These are phyloP conservation scores for Elaeis guineensis DNA, from an alignment of 176 grass and related monocot genomes.

Conservation along the genomic window DNA sequence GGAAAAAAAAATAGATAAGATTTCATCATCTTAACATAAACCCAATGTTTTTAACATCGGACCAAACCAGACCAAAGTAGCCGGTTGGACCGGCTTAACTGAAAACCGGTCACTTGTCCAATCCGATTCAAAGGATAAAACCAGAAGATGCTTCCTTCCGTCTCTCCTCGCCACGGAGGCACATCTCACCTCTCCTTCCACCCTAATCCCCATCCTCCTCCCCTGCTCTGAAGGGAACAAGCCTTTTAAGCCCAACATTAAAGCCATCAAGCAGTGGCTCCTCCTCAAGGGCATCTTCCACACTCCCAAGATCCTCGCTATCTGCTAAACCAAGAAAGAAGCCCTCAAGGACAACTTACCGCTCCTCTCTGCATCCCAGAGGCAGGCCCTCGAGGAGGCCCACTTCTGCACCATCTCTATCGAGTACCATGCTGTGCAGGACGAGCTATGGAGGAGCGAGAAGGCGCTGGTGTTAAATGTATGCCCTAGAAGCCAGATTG, in stretches of 20 bases:
- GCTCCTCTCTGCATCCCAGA: conserved; percentile 10
- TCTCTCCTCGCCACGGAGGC: neutral
- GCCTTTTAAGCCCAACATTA: conserved; percentile 24
- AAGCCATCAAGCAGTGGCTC: conserved; percentile 54
- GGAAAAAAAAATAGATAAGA: no score
- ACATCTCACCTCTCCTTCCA: conserved; percentile 1
- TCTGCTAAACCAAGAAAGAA: conserved; percentile 57
- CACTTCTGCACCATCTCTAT: conserved; percentile 40
- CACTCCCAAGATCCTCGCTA: conserved; percentile 69
- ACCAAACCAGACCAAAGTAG: no score
- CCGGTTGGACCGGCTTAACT: no score
- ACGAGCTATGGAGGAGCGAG: conserved; percentile 21
- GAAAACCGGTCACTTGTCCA: no score
- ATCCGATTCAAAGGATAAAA: no score
- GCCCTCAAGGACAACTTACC: conserved; percentile 13
- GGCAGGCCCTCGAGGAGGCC: conserved; percentile 28
- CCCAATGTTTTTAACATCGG: no score
- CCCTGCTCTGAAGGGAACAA: conserved; percentile 9
- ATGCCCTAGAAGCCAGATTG: no score
- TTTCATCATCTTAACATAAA: no score
- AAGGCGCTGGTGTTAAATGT: no score
- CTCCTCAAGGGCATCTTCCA: conserved; percentile 50
- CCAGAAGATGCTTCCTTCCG: conserved; percentile 1
- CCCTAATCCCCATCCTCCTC: conserved; percentile 8
- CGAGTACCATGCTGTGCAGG: conserved; percentile 44